These are phyloP conservation scores for Lathyrus sativus DNA, from an alignment of 306 rosid genomes.

Conservation along the genomic window DNA sequence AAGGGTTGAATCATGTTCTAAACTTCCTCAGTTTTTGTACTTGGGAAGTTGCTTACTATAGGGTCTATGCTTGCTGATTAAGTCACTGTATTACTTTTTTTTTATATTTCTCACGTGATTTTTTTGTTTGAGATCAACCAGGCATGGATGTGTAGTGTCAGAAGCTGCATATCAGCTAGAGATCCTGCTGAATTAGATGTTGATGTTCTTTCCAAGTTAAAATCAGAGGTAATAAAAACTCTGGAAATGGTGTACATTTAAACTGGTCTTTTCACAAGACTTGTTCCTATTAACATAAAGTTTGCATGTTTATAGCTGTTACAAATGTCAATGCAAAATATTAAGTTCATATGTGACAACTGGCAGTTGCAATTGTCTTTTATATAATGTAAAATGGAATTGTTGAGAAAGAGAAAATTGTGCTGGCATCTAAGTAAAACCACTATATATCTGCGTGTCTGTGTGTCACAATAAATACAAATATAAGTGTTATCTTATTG, in stretches of 20 bases:
- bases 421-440: neutral
- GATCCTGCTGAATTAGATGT: constrained; percentile 57
- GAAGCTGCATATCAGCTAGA: constrained; percentile 58
- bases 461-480: neutral
- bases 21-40: constrained; percentile 28
- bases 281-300: constrained; percentile 26
- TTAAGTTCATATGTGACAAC: constrained; percentile 23
- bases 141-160: constrained; percentile 67
- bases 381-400: constrained; percentile 8
- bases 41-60: constrained; percentile 18
- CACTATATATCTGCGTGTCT: neutral
- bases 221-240: constrained; percentile 62
- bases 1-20: constrained; percentile 14
- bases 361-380: constrained; percentile 4
- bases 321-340: constrained; percentile 14
- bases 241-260: constrained; percentile 24
- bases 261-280: constrained; percentile 21
- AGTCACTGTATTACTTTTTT: constrained; percentile 17
- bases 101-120: constrained; percentile 34
- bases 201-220: constrained; percentile 65
- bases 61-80: constrained; percentile 19
- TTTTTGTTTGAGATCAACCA: constrained; percentile 38
- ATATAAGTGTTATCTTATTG: neutral
- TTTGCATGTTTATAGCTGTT: constrained; percentile 16
- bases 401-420: constrained; percentile 17